Conservation (phyloP, 495 filamentous ascomycete species). For the Penicillium egyptiacum region DNA sequence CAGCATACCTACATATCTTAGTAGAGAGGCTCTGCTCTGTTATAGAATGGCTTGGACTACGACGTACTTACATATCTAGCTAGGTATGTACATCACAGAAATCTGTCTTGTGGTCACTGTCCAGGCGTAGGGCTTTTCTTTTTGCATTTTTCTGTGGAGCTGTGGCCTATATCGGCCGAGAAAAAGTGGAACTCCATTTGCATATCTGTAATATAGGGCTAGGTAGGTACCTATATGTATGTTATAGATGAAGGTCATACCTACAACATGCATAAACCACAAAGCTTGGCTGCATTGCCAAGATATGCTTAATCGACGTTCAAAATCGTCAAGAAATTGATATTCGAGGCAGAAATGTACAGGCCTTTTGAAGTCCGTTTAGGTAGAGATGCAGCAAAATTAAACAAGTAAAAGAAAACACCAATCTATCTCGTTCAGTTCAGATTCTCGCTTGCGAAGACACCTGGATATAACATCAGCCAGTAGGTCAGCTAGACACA, state of each 20-base stretch:
- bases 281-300: not conserved
- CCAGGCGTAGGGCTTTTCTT: not conserved
- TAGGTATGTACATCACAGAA: too few relatives aligned
- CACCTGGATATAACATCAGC: slow-evolving; percentile 24
- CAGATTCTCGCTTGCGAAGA: slow-evolving; percentile 32
- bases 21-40: not conserved
- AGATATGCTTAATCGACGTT: not conserved
- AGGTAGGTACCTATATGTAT: not conserved
- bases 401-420: slow-evolving; percentile 29
- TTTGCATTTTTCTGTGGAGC: slow-evolving; percentile 1
- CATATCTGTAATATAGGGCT: not conserved
- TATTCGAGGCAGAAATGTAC: slow-evolving; percentile 19
- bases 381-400: slow-evolving; percentile 21
- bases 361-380: slow-evolving; percentile 22
- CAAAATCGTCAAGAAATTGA: not conserved
- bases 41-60: not conserved
- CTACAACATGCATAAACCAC: not conserved
- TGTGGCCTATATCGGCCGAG: not conserved
- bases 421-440: slow-evolving; percentile 35
- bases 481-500: slow-evolving; percentile 13
- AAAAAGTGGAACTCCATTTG: not conserved
- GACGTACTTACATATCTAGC: too few relatives aligned
- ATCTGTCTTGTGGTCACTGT: not conserved
- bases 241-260: not conserved
- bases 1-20: not conserved